phyloP scores from a whole-genome alignment of 306 rosid species.

The Quercus berberidifolia region DNA sequence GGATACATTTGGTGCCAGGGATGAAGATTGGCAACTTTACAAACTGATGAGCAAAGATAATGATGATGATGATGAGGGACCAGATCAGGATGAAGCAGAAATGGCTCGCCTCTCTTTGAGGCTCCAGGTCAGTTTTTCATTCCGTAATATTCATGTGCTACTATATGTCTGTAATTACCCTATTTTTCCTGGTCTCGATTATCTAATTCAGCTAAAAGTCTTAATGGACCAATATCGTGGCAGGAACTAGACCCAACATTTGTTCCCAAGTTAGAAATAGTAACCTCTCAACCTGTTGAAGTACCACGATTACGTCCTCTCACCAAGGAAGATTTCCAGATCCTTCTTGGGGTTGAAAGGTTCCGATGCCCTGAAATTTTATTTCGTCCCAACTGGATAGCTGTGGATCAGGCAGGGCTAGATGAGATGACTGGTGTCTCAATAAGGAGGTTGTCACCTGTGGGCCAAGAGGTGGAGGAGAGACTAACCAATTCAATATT shows the following conservation, averaged over 20 bases:
- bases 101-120: slow-evolving; percentile 64
- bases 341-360: slow-evolving; percentile 77
- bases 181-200: background rate
- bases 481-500: slow-evolving; percentile 67
- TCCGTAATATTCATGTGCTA: background rate
- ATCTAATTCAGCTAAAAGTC: background rate
- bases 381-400: slow-evolving; percentile 88
- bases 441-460: slow-evolving; percentile 64
- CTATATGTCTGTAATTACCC: background rate
- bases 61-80: slow-evolving; percentile 72
- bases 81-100: slow-evolving; percentile 70
- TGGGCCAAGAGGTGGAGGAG: slow-evolving; percentile 43
- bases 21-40: slow-evolving; percentile 98
- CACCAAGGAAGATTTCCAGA: slow-evolving; percentile 81
- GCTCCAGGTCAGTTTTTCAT: slow-evolving; percentile 64
- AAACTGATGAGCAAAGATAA: slow-evolving; percentile 77
- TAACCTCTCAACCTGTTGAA: slow-evolving; percentile 55
- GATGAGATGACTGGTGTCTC: slow-evolving; percentile 94
- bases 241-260: slow-evolving; percentile 87
- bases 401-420: slow-evolving; percentile 81
- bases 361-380: slow-evolving; percentile 92
- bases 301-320: slow-evolving; percentile 57
- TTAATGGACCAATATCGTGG: slow-evolving; percentile 22
- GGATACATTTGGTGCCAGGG: slow-evolving; percentile 83
- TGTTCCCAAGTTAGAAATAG: slow-evolving; percentile 60